Evolutionary conservation across 352 stramenopile species (phyloP), one percentile per base, ranked within the genome.

Genomic region (Phytopythium kandeliae): DNA sequence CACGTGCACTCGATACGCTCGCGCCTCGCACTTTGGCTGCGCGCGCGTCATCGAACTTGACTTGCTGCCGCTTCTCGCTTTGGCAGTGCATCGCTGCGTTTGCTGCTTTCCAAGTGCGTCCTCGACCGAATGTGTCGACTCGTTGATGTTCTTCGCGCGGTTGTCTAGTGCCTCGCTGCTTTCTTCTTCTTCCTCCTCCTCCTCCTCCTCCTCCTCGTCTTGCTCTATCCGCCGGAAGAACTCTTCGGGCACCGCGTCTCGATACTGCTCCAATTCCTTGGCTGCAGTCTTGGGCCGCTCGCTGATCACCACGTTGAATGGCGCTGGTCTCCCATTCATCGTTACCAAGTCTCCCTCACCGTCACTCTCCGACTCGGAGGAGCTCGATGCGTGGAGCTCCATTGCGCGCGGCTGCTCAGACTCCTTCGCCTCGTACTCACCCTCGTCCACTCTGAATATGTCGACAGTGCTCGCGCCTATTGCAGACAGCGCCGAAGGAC

Each of bases 391-490:
- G 36, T 84, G 56, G 40, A 86, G 83, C 55, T 89, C 73, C 31
- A 71, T 64, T 17, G 69, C 65, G 35, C 73, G 69, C 22, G 78
- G 62, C 33, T 75, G 63, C 37, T 91, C 71, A 9, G 58, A 26
- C 45, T 89, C 73, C 54, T 70, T 71, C 0, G 58, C 60, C 55
- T 84, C 71, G 45, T 91, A 91, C 24, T 91, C 77, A 4, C 72
- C 74, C 22, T 72, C 60, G 25, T 62, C 55, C 24, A 49, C 17
- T n/a, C 38, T 49, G 44, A 49, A 36, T 15, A 47, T 36, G 38
- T 50, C 47, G 9, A 63, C 60, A n/a, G 49, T 45, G 26, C 25
- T 25, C 4, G 30, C 26, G 2, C 26, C 41, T 19, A 13, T 24
- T 3, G 24, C 19, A 3, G 25, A 19, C 16, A 10, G 10, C 0